Evolutionary conservation across 108 stramenopile species (phyloP), one percentile per base, ranked within the genome.

Genomic region (Skeletonema costatum): DNA sequence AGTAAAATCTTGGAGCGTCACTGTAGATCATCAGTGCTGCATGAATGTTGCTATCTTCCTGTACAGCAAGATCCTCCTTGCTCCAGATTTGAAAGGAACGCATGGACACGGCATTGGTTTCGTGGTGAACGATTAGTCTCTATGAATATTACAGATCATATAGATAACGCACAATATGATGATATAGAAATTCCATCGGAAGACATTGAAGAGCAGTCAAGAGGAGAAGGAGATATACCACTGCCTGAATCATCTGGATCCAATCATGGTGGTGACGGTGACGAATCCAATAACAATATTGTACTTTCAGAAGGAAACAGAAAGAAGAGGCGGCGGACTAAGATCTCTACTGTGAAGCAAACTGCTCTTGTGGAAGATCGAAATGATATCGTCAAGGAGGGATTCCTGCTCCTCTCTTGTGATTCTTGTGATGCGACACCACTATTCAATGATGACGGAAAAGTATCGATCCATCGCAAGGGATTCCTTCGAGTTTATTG

Each of bases 101-200:
- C 81, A 19, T 72, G 70, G 71, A 82, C 81, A 5, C 53, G 74
- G 36, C 53, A 71, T 66, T 76, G 70, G 81, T 32, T 56, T 61
- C 65, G 75, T 29, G 71, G 61, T 19, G 75, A 76, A 19, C 35
- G 81, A 17, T 16, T 82, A 11, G 65, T 82, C 5, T 82, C 81
- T 3, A 32, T 82, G 59, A 30, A 30, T n/a, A 11, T 76, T 44
- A 71, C 73, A 41, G 81, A 82, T 66, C 72, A 82, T 58, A 35
- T 51, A 29, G 61, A 66, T 44, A 46, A 46, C n/a, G 66, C 60
- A 5, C 73, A 70, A 48, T 33, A 12, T 48, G 35, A 39, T 35
- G 5, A 32, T 51, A 16, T 31, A 16, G 29, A 6, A 32, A 46
- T 58, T 21, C 3, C 30, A 44, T 68, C 53, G 1, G 21, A 31